Conservation (phyloP, 352 stramenopile species). For the Pythium phragmiticola region DNA sequence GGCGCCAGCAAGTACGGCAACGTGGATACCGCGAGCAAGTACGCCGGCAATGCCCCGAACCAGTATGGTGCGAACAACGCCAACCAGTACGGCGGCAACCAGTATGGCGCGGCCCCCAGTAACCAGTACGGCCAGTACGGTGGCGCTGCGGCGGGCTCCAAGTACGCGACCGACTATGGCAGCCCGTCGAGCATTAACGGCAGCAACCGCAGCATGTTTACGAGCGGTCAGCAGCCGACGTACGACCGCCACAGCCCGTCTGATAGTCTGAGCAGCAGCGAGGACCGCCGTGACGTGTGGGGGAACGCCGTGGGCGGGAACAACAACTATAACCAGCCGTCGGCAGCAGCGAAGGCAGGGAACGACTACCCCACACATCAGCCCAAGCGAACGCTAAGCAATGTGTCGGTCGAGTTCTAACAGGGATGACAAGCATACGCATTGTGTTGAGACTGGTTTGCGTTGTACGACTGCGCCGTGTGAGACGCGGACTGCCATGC, state of each 20-base stretch:
- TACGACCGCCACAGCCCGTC: conserved; percentile 13
- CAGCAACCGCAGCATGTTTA: conserved; percentile 17
- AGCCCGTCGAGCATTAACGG: conserved; percentile 47
- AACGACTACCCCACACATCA: conserved; percentile 7
- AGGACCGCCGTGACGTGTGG: conserved; percentile 24
- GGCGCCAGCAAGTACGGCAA: conserved; percentile 28
- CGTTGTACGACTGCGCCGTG: too few species aligned
- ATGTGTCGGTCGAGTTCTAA: conserved; percentile 31
- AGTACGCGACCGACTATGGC: conserved; percentile 40
- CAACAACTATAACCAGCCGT: not conserved
- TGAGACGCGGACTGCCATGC: too few species aligned
- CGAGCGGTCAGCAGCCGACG: conserved; percentile 8
- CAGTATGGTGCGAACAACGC: conserved; percentile 8
- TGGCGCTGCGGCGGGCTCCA: conserved; percentile 2
- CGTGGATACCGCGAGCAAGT: not conserved
- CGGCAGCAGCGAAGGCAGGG: not conserved
- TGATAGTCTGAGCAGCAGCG: conserved; percentile 20
- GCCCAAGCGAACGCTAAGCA: conserved; percentile 26
- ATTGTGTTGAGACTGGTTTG: too few species aligned
- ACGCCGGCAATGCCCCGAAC: not conserved
- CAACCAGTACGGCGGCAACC: conserved; percentile 30
- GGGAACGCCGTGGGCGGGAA: conserved; percentile 11
- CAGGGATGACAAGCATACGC: too few species aligned
- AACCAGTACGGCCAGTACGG: conserved; percentile 19
- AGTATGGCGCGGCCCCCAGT: conserved; percentile 13